Conservation (phyloP, 306 rosid species). For the Malus orientalis region DNA sequence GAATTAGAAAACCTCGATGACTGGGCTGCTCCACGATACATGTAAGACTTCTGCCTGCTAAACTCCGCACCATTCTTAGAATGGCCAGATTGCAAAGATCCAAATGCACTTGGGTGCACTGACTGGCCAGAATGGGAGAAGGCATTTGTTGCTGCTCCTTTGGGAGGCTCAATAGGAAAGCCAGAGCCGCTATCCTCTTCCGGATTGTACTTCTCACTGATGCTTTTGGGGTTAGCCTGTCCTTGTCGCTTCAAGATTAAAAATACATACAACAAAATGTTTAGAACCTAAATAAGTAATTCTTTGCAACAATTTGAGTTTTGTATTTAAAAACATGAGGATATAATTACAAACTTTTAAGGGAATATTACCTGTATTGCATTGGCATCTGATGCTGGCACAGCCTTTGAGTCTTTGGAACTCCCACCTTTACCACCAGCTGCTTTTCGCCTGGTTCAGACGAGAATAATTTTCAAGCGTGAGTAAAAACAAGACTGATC, state of each 20-base stretch:
- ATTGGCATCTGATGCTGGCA: constrained; percentile 47
- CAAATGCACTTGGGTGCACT: constrained; percentile 34
- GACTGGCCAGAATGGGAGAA: constrained; percentile 48
- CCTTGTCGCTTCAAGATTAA: constrained; percentile 38
- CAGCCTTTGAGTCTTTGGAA: constrained; percentile 35
- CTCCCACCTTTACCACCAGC: constrained; percentile 28
- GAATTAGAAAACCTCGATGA: constrained; percentile 63
- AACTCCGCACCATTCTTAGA: constrained; percentile 17
- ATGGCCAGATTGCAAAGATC: constrained; percentile 21
- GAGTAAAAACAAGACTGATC: not conserved
- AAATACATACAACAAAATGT: not conserved
- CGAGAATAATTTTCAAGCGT: constrained; percentile 1
- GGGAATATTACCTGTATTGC: constrained; percentile 38
- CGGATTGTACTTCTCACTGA: constrained; percentile 42
- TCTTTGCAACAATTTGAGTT: not conserved
- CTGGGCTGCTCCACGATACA: constrained; percentile 29
- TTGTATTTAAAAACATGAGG: not conserved
- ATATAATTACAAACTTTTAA: not conserved
- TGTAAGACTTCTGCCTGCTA: constrained; percentile 38
- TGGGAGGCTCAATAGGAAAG: constrained; percentile 42
- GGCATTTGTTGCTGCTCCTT: constrained; percentile 17
- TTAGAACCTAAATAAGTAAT: not conserved
- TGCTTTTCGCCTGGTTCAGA: constrained; percentile 40
- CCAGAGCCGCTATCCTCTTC: constrained; percentile 48
- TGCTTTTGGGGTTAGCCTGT: constrained; percentile 29